Base-by-base conservation (phyloP, 441 rosid species). In the Pelargonium myrrhifolium region DNA sequence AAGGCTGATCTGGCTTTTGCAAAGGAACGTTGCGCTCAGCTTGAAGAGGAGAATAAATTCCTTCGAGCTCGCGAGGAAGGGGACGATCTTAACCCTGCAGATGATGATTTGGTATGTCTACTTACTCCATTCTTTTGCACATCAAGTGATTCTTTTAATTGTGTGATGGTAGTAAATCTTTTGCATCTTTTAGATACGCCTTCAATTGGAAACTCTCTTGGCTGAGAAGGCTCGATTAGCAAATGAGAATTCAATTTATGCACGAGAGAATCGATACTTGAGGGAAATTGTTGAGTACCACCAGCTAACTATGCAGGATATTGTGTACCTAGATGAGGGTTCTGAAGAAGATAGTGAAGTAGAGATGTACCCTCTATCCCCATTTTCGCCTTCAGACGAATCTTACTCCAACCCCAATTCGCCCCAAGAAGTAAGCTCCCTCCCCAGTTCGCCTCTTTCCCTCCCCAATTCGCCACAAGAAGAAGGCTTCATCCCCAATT, bases 1-100 rank as follows among this genome's bases (percentile, higher is more conserved):
- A 94, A 94, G 80, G 99, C 99, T 2, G 98, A 94, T 76, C 66
- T 94, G 83, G 89, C 99, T 1, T 94, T 94, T 74, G 90, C 96
- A 14, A 92, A 87, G 75, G 80, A 82, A 76, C 83, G 99, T 28
- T 88, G 97, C 67, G 70, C 99, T 5, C 99, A 94, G 71, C 79
- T 92, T 37, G 99, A 94, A 71, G 92, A 88, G 66, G 99, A 94
- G 70, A 94, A 94, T 74, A 92, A 86, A 80, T 77, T 85, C 72
- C 85, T 94, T 63, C 79, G 99, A 61, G 98, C 87, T 70, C 89
- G 86, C 10, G 97, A 85, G 53, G 92, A 85, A 75, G 97, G 92
- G 20, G 85, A 74, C 49, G 85, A 81, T n/a, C 53, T 10, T 45
- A 4, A 45, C 74, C 89, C 81, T 62, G 96, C 91, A 1, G 99